phyloP scores from a whole-genome alignment of 2,329 filamentous ascomycete species.

The Lithohypha guttulata region DNA sequence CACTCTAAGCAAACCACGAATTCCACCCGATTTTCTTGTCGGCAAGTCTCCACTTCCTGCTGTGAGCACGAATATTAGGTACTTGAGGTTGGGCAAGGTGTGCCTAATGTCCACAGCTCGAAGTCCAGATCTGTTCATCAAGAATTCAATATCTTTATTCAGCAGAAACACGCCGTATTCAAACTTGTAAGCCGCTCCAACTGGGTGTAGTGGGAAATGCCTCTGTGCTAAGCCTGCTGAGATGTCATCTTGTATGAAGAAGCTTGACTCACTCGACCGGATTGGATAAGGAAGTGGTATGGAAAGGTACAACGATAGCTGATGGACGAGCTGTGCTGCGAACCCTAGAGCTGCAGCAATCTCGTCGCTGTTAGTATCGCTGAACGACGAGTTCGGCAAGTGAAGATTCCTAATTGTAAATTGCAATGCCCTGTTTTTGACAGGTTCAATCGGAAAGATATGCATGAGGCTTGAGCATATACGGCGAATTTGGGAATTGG shows the following conservation, averaged over 20 bases:
- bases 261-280: slow-evolving; percentile 59
- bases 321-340: slow-evolving; percentile 61
- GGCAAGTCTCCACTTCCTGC: slow-evolving; percentile 59
- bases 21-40: slow-evolving; percentile 43
- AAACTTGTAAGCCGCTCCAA: slow-evolving; percentile 72
- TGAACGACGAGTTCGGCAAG: slow-evolving; percentile 69
- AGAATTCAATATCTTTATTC: slow-evolving; percentile 82
- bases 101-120: slow-evolving; percentile 82
- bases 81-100: slow-evolving; percentile 86
- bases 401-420: slow-evolving; percentile 74
- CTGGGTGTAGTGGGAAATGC: slow-evolving; percentile 72
- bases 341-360: slow-evolving; percentile 74
- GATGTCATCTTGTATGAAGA: slow-evolving; percentile 66
- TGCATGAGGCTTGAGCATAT: slow-evolving; percentile 71
- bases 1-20: slow-evolving; percentile 36
- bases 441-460: slow-evolving; percentile 71
- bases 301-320: slow-evolving; percentile 72
- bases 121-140: slow-evolving; percentile 56
- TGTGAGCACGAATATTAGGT: slow-evolving; percentile 78
- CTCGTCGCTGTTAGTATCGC: slow-evolving; percentile 58
- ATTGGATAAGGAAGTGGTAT: slow-evolving; percentile 74
- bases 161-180: slow-evolving; percentile 95
- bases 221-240: slow-evolving; percentile 43
- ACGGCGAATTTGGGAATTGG: slow-evolving; percentile 76
- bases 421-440: slow-evolving; percentile 52